These are phyloP conservation scores for Nepenthes gracilis DNA, from an alignment of 148 eudicot species.

Conservation along the genomic window DNA sequence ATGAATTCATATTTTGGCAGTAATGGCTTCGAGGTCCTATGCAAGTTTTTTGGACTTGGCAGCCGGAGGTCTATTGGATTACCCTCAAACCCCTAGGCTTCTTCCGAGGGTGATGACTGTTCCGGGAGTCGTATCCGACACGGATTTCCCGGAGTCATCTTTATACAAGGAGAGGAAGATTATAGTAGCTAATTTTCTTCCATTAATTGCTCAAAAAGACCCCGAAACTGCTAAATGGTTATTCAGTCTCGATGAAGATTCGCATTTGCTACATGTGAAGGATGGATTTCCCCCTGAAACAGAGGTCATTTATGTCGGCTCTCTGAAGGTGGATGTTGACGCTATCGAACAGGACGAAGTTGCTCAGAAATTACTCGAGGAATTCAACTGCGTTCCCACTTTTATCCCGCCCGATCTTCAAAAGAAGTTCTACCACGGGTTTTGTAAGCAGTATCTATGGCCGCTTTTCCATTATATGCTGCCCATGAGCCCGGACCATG, in stretches of 20 bases:
- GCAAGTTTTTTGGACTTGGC: conserved; percentile 39
- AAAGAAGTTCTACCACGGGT: conserved; percentile 53
- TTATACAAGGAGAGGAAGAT: conserved; percentile 28
- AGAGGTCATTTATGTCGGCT: conserved; percentile 52
- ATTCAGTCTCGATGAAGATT: conserved; percentile 52
- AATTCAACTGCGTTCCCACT: conserved; percentile 61
- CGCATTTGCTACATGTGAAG: conserved; percentile 43
- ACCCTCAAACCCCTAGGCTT: conserved; percentile 43
- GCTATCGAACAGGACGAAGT: conserved; percentile 49
- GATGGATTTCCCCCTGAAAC: conserved; percentile 52
- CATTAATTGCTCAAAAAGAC: conserved; percentile 42
- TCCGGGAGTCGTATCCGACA: conserved; percentile 34
- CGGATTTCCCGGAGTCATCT: conserved; percentile 17
- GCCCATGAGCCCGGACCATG: conserved; percentile 53
- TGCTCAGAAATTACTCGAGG: conserved; percentile 42
- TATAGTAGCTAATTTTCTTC: conserved; percentile 59
- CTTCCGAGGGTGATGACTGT: conserved; percentile 41
- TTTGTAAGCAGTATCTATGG: conserved; percentile 74
- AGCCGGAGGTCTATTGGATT: conserved; percentile 34
- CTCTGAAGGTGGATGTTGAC: conserved; percentile 44
- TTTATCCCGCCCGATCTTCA: conserved; percentile 52
- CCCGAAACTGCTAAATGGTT: conserved; percentile 30
- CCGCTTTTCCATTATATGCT: conserved; percentile 79
- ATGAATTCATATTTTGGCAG: conserved; percentile 4
- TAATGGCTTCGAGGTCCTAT: conserved; percentile 38